Evolutionary conservation across 495 filamentous ascomycete species (phyloP), one percentile per base, ranked within the genome.

Genomic region (Lasiosphaeriaceae sp.): DNA sequence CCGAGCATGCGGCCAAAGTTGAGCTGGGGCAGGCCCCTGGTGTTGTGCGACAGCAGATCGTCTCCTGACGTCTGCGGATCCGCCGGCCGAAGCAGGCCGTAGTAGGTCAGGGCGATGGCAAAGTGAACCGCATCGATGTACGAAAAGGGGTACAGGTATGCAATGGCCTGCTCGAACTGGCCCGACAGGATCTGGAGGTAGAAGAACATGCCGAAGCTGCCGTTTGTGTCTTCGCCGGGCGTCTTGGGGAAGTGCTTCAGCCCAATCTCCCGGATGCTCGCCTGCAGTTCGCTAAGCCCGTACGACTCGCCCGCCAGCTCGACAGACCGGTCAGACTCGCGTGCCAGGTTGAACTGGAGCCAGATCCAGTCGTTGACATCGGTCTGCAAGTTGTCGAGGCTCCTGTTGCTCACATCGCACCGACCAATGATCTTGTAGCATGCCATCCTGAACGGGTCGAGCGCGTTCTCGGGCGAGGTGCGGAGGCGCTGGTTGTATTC

Each of bases 391-490:
- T 83, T 82, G n/a, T 95, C 89, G 11, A 97, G 78, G 54, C 80
- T 89, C 59, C 92, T 83, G 50, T 87, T 86, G 57, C 73, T 79
- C 19, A 99, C 80, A 62, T 97, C 94, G 73, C 92, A 96, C 31
- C 94, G 90, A 47, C 94, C 94, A 63, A 97, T 87, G 54, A 99
- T 84, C 73, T 97, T 97, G 80, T 97, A 97, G 70, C 96, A 96
- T 16, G 92, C 92, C 83, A 96, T 91, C 44, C 92, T 85, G 73
- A 94, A 99, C 37, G 94, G 95, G 75, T 99, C 93, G 59, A 93
- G 83, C 14, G 88, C 86, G 57, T 91, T 86, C 52, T 96, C 90
- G 11, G 90, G 89, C 11, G 90, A 89, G 66, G 92, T 90, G 46
- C 89, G 84, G 19, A 83, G 75, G 43, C 90, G 86, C 62, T 92